Percentiles rank a stretch among this genome's conserved stretches.
Evolutionary conservation across 176 grass and related monocot genomes (phyloP).

Genomic region (Musa itinerans): DNA sequence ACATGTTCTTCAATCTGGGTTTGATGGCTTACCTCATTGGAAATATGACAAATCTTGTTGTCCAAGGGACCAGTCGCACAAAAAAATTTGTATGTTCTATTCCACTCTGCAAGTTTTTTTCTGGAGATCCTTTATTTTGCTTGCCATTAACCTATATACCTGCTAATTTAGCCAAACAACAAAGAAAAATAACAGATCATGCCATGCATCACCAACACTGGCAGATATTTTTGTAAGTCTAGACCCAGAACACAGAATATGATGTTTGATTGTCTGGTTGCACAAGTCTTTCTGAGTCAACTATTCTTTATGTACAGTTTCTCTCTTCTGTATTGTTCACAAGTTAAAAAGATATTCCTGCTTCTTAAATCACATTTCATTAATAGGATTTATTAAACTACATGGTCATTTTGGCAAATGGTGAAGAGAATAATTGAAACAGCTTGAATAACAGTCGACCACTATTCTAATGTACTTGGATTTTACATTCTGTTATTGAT

Average conservation of each 20-base stretch:
- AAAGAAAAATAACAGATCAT: background rate
- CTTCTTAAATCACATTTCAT: background rate
- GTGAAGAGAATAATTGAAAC: background rate
- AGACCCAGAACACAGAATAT: background rate
- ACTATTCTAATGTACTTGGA: background rate
- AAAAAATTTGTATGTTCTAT: conserved; percentile 18
- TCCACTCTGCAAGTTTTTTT: background rate
- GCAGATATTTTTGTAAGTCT: background rate
- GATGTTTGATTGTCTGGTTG: background rate
- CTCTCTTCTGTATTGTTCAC: background rate
- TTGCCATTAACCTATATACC: background rate
- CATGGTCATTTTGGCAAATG: background rate
- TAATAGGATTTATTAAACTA: background rate
- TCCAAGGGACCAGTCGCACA: conserved; percentile 21
- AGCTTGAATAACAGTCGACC: background rate
- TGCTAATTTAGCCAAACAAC: background rate
- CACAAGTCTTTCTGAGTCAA: background rate
- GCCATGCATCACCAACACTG: background rate
- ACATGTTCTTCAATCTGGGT: conserved; percentile 26
- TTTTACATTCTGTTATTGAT: background rate
- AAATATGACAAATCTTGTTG: conserved; percentile 31
- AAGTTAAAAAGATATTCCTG: background rate
- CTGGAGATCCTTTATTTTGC: background rate
- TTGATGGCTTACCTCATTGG: conserved; percentile 26
- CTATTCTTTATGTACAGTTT: background rate